Percentiles rank a stretch among this genome's conserved stretches.
These are phyloP conservation scores for Pseudogymnoascus sp. DNA, from an alignment of 2,329 filamentous ascomycete species.

Conservation along the genomic window DNA sequence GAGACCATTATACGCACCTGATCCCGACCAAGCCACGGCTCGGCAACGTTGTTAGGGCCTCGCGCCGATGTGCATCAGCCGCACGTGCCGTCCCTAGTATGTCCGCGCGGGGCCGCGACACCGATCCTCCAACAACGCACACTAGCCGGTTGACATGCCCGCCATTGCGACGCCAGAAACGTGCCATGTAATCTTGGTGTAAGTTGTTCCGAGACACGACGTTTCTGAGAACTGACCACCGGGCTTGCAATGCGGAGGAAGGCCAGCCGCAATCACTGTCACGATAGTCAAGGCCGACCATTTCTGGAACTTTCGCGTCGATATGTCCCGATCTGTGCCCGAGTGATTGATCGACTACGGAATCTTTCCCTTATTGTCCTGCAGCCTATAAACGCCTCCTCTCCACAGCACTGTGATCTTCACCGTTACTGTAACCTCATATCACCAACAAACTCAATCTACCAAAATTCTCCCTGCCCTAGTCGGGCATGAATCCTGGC, in stretches of 20 bases:
- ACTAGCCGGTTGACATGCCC: background rate
- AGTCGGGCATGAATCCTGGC: background rate
- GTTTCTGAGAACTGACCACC: background rate
- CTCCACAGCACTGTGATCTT: background rate
- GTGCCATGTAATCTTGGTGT: background rate
- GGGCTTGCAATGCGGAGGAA: background rate
- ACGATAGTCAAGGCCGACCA: background rate
- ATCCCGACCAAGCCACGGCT: background rate
- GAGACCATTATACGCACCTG: background rate
- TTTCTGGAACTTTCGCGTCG: background rate
- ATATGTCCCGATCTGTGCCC: background rate
- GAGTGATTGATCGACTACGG: background rate
- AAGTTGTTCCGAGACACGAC: background rate
- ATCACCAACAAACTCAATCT: background rate
- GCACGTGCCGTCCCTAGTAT: slow-evolving; percentile 2
- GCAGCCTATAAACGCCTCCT: background rate
- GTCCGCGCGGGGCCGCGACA: background rate
- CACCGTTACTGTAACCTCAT: background rate
- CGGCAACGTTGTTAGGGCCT: background rate
- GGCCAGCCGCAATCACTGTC: background rate
- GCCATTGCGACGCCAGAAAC: background rate
- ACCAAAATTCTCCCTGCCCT: background rate
- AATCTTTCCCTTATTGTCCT: background rate
- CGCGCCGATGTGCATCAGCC: background rate
- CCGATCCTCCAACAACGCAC: background rate